A percentile compares a stretch with the other conserved stretches of the same genome.
phyloP scores from a whole-genome alignment of 2,329 filamentous ascomycete species.

The Trichoderma atroviride region DNA sequence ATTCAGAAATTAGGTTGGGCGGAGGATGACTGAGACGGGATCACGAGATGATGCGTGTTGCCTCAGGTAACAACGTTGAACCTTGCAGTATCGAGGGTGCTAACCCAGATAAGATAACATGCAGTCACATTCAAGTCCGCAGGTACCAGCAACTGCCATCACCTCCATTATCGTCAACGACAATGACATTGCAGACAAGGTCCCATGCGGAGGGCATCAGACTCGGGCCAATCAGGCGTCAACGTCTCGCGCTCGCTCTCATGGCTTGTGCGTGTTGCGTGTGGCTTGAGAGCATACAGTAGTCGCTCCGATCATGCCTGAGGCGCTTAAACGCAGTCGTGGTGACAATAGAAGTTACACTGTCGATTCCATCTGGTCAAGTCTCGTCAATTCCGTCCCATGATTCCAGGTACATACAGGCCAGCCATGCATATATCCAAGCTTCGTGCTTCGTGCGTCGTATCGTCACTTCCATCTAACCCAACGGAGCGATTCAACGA shows the following conservation, averaged over 20 bases:
- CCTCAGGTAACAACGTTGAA: neutral
- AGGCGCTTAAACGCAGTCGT: neutral
- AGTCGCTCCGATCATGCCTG: neutral
- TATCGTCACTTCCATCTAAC: conserved; percentile 4
- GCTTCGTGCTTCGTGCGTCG: neutral
- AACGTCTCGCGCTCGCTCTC: neutral
- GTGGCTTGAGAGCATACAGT: neutral
- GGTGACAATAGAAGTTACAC: neutral
- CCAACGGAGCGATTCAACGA: neutral
- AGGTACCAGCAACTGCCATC: neutral
- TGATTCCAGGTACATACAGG: neutral
- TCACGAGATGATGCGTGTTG: neutral
- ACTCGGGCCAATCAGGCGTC: neutral
- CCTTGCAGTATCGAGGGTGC: neutral
- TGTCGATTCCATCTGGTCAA: neutral
- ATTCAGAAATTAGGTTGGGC: neutral
- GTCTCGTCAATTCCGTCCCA: neutral
- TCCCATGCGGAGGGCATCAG: neutral
- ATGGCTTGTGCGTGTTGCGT: neutral
- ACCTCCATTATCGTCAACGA: neutral
- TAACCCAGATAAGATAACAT: neutral
- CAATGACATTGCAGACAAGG: neutral
- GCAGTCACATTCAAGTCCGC: neutral
- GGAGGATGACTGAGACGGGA: neutral
- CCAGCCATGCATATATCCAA: neutral